phyloP scores from a whole-genome alignment of 1,139 yeast species.

The Yarrowia galli region DNA sequence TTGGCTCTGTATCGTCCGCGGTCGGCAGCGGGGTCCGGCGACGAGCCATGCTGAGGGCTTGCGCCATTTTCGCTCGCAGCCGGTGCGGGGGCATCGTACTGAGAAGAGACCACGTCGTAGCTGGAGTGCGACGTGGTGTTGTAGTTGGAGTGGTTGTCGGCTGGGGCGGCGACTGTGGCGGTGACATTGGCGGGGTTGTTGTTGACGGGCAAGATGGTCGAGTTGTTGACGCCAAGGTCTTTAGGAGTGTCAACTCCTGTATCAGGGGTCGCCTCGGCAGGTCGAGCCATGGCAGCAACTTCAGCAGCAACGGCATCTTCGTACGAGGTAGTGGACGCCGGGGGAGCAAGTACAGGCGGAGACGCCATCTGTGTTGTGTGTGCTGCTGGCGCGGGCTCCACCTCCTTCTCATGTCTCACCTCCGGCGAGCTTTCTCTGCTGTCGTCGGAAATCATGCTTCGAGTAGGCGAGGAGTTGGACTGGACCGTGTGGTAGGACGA shows the following conservation, averaged over 20 bases:
- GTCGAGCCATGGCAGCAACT: background rate
- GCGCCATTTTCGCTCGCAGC: background rate
- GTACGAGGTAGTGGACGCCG: background rate
- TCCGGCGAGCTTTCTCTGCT: conserved; percentile 20
- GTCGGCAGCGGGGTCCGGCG: conserved; percentile 3
- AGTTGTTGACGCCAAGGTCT: no score
- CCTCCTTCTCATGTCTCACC: background rate
- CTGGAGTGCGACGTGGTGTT: background rate
- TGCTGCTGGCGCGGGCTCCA: no score
- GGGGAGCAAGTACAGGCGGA: background rate
- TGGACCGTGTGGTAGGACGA: conserved; percentile 28
- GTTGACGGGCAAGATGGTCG: no score
- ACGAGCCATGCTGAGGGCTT: background rate
- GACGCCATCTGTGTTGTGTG: background rate
- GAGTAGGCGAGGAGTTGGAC: conserved; percentile 39
- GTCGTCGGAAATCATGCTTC: conserved; percentile 17
- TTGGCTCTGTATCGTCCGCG: conserved; percentile 29
- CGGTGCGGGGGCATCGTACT: no score
- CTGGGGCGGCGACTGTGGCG: background rate
- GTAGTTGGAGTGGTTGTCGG: background rate
- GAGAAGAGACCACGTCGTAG: conserved; percentile 11
- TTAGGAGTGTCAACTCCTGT: no score
- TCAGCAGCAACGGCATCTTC: conserved; percentile 19
- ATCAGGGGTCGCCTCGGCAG: no score
- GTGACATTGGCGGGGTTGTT: no score